These are phyloP conservation scores for Penicillium vulpinum DNA, from an alignment of 2,329 filamentous ascomycete genomes.

Conservation along the genomic window DNA sequence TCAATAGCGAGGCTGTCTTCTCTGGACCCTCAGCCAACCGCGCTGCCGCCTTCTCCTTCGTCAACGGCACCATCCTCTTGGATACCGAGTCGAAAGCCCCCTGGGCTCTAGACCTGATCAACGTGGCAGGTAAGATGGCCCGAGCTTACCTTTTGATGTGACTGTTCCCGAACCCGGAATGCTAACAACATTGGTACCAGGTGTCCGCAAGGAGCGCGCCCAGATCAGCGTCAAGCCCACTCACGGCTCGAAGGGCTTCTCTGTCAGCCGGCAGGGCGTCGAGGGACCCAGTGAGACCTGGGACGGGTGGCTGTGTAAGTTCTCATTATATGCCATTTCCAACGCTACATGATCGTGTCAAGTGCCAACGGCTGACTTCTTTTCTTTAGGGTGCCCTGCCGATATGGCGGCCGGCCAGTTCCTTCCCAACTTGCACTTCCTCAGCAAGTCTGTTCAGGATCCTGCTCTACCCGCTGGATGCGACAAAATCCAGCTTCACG, in stretches of 20 bases:
- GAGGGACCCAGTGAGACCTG: slow-evolving; percentile 6
- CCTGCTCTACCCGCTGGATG: slow-evolving; percentile 9
- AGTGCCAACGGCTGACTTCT: background rate
- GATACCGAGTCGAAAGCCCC: slow-evolving; percentile 8
- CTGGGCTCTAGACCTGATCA: slow-evolving; percentile 15
- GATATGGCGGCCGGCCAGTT: slow-evolving; percentile 5
- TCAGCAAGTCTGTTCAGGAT: slow-evolving; percentile 1
- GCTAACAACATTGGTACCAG: background rate
- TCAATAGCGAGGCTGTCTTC: slow-evolving; percentile 20
- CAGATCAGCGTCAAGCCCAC: slow-evolving; percentile 20
- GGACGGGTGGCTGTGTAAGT: slow-evolving; percentile 36
- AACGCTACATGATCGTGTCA: too few species aligned
- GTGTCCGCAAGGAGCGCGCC: slow-evolving; percentile 10
- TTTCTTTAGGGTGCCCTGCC: slow-evolving; percentile 4
- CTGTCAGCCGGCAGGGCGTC: background rate
- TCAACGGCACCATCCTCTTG: slow-evolving; percentile 16
- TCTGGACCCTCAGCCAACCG: slow-evolving; percentile 1
- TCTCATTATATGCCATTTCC: slow-evolving; percentile 12
- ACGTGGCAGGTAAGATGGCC: background rate
- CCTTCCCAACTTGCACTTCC: slow-evolving; percentile 12
- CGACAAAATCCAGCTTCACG: slow-evolving; percentile 10
- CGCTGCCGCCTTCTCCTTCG: slow-evolving; percentile 14
- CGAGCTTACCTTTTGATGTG: background rate
- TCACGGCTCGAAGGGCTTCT: slow-evolving; percentile 15
- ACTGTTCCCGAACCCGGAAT: background rate